Evolutionary conservation across 257 asterid genomes (phyloP).

Genomic region (Plectranthus barbatus): DNA sequence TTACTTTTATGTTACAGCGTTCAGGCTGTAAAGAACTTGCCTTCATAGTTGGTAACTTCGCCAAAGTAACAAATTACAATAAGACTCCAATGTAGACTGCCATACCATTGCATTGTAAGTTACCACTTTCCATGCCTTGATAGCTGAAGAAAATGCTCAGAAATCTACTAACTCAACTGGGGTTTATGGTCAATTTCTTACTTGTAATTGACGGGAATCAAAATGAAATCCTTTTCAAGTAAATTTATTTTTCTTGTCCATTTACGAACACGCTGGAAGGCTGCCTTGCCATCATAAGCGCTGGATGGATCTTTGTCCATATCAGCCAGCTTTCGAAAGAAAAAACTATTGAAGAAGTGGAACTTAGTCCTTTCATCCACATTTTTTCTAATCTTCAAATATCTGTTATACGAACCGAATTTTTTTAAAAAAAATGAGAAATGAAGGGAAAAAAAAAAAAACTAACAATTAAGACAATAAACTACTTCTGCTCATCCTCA

Average conservation of each 20-base stretch:
- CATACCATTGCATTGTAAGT: conserved; percentile 26
- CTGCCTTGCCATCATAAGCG: conserved; percentile 79
- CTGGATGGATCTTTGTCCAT: conserved; percentile 88
- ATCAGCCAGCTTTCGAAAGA: conserved; percentile 89
- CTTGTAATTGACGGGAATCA: conserved; percentile 93
- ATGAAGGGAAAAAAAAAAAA: not conserved
- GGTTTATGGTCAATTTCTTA: conserved; percentile 32
- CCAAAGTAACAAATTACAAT: conserved; percentile 82
- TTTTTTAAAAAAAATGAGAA: not conserved
- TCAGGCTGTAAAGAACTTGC: conserved; percentile 47
- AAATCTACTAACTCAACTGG: conserved; percentile 13
- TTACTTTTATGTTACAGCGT: conserved; percentile 3
- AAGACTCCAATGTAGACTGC: conserved; percentile 96
- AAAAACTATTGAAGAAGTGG: conserved; percentile 93
- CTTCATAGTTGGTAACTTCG: conserved; percentile 51
- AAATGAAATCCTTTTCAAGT: conserved; percentile 76
- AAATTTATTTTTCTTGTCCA: conserved; percentile 95
- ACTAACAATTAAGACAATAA: conserved; percentile 4
- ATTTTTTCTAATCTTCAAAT: conserved; percentile 52
- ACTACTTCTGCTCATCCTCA: not conserved
- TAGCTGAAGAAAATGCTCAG: conserved; percentile 17
- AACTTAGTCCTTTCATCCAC: conserved; percentile 47
- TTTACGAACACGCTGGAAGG: conserved; percentile 90
- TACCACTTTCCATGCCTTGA: conserved; percentile 12
- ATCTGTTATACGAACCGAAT: conserved; percentile 41